These are phyloP conservation scores for Pestalotiopsis sp. DNA, from an alignment of 2,329 filamentous ascomycete species.

Conservation along the genomic window DNA sequence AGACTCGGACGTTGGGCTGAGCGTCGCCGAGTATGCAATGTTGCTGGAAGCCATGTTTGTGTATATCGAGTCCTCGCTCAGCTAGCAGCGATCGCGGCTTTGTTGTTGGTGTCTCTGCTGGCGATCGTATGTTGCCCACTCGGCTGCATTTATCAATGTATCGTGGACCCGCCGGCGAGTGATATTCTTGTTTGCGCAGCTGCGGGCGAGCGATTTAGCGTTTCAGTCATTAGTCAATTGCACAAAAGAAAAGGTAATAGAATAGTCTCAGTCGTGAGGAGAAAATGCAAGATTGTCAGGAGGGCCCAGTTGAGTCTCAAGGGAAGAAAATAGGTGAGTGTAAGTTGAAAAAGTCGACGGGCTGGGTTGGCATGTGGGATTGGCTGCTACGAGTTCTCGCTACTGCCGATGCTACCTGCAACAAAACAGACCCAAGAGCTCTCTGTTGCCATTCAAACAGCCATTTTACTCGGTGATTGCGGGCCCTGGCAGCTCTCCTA, in stretches of 20 bases:
- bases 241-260: neutral
- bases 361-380: slow-evolving; percentile 8
- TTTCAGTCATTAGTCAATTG: neutral
- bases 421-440: neutral
- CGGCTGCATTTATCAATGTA: neutral
- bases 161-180: neutral
- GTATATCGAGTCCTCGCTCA: no score
- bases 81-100: neutral
- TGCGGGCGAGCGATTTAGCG: neutral
- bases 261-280: neutral
- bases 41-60: slow-evolving; percentile 10
- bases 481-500: slow-evolving; percentile 2
- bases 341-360: neutral
- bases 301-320: neutral
- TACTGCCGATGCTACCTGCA: neutral
- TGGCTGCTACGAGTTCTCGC: neutral
- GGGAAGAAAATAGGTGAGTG: neutral
- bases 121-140: neutral
- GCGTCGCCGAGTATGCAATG: slow-evolving; percentile 8
- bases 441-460: neutral
- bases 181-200: neutral
- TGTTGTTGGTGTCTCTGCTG: neutral
- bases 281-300: neutral
- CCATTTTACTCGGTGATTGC: slow-evolving; percentile 10
- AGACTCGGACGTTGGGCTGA: neutral